These are phyloP conservation scores for Cicer arietinum DNA, from an alignment of 306 rosid species.

Conservation along the genomic window DNA sequence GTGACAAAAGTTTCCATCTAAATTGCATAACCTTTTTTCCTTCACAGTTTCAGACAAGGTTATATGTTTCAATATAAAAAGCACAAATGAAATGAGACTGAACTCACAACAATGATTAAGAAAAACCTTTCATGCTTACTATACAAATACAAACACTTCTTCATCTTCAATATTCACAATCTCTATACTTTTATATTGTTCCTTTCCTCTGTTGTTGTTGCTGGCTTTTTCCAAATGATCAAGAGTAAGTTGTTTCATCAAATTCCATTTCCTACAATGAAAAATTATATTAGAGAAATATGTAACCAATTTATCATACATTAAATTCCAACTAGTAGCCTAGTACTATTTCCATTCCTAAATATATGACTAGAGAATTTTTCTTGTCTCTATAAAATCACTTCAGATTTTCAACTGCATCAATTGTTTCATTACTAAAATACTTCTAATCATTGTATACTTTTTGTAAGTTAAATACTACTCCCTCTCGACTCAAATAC, in stretches of 20 bases:
- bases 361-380: too few species aligned
- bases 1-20: constrained; percentile 36
- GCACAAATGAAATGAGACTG: constrained; percentile 31
- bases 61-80: constrained; percentile 1
- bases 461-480: too few species aligned
- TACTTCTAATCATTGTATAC: too few species aligned
- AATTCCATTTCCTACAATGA: constrained; percentile 76
- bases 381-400: too few species aligned
- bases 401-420: too few species aligned
- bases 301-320: constrained; percentile 18
- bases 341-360: too few species aligned
- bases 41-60: constrained; percentile 23
- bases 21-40: constrained; percentile 23
- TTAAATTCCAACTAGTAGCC: neutral
- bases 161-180: constrained; percentile 57
- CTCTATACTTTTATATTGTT: constrained; percentile 40
- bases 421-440: too few species aligned
- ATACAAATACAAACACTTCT: constrained; percentile 49
- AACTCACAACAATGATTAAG: constrained; percentile 52
- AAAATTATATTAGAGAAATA: constrained; percentile 30
- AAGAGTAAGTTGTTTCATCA: constrained; percentile 75
- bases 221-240: constrained; percentile 57
- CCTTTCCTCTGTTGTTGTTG: constrained; percentile 50
- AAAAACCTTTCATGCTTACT: constrained; percentile 56
- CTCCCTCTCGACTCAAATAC: too few species aligned